Conservation (phyloP, 176 grass and related monocot genomes). For the Bonia amplexicaulis region DNA sequence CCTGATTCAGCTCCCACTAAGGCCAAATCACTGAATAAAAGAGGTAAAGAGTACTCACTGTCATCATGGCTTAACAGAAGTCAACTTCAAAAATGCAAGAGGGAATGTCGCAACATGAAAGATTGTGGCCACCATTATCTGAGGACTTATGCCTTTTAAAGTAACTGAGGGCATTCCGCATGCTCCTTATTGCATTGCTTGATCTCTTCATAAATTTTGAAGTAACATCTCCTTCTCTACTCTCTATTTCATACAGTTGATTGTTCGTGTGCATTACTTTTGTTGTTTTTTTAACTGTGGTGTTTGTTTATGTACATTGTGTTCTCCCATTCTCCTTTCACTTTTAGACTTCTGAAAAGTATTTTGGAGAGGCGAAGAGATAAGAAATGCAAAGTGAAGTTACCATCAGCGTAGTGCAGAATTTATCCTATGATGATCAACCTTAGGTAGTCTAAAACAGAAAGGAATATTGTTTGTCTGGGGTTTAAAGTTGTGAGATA, state of each 20-base stretch:
- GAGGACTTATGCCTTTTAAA: constrained; percentile 37
- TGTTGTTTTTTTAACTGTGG: not conserved
- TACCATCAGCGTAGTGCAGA: constrained; percentile 8
- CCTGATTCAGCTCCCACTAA: constrained; percentile 37
- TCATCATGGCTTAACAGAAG: constrained; percentile 43
- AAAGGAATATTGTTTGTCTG: not conserved
- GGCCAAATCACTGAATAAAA: constrained; percentile 22
- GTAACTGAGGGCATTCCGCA: constrained; percentile 19
- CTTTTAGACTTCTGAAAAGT: constrained; percentile 18
- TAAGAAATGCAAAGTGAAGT: constrained; percentile 24
- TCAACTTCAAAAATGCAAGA: constrained; percentile 42
- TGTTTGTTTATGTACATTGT: not conserved
- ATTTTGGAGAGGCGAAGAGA: not conserved
- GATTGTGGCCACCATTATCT: not conserved
- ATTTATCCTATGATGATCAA: constrained; percentile 26
- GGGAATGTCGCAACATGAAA: constrained; percentile 34
- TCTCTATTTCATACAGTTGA: not conserved
- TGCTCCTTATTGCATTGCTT: constrained; percentile 27
- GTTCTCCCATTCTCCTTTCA: constrained; percentile 6
- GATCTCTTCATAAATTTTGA: constrained; percentile 17
- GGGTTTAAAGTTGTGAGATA: constrained; percentile 2
- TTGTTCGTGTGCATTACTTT: not conserved
- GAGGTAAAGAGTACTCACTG: constrained; percentile 15
- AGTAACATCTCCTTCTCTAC: not conserved
- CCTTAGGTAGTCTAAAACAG: constrained; percentile 27